Base-by-base conservation (phyloP, 768 basidiomycete species). In the Amanita molliuscula region DNA sequence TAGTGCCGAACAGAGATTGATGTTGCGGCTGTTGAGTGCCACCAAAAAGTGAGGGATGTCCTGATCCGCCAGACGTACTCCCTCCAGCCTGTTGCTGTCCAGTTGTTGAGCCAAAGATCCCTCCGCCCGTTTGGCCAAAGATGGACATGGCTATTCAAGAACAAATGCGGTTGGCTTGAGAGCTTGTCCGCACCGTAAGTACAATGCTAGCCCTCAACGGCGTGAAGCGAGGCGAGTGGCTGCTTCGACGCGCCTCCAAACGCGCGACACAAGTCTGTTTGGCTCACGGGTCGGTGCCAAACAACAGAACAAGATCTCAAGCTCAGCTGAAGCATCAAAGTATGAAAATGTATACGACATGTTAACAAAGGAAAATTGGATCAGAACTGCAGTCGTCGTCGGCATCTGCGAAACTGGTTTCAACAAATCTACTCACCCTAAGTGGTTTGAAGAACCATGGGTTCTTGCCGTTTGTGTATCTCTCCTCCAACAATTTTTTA, bases 401-500 rank as follows among this genome's bases (percentile, higher is more conserved):
- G 26, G 16, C 3, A 28, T 36, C 9, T 37, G 23, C 15, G 20
- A 11, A 28, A n/a, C 47, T 16, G 26, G 10, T 13, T 13, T 6
- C 8, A 4, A 10, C 15, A 13, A 13, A 34, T 20, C 18, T 29
- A 66, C 74, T 66, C 75, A 91, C 89, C 65, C 82, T 81, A 56
- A 92, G 81, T 49, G 84, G 65, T 55, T 81, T 77, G 83, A 93
- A 94, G 80, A 94, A 97, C 94, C 94, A 98, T 69, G 84, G 83
- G 82, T 96, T 97, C 82, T 95, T 94, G 53, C 96, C 96, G 46
- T 74, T 70, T 44, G 76, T 76, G 81, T 98, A 96, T 53, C 94
- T 78, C 63, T 98, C 94, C 81, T 98, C 96, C 48, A 99, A 71
- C 66, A 89, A 66, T 73, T 95, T 96, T 82, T 96, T 97, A 68